These are phyloP conservation scores for Talaromyces sp. DNA, from an alignment of 2,329 filamentous ascomycete genomes.

Conservation along the genomic window DNA sequence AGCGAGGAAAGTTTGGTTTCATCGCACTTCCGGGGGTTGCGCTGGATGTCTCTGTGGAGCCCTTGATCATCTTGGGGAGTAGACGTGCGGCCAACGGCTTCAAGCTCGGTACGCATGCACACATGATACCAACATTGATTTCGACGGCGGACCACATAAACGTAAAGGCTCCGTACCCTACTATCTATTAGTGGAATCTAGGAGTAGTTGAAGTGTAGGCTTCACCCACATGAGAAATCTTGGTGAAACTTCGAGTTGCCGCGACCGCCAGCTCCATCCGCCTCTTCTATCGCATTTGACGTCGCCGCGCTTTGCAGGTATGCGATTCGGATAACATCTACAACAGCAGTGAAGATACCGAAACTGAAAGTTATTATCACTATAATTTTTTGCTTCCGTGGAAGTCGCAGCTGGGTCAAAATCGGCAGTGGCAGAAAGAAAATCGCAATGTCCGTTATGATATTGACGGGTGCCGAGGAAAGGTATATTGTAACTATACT, in stretches of 20 bases:
- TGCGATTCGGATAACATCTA: slow-evolving; percentile 84
- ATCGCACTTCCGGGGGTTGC: background rate
- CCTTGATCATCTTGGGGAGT: slow-evolving; percentile 53
- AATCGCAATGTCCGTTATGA: slow-evolving; percentile 84
- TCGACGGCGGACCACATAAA: slow-evolving; percentile 95
- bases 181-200: slow-evolving; percentile 34
- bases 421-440: slow-evolving; percentile 84
- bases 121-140: slow-evolving; percentile 84
- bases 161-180: slow-evolving; percentile 73
- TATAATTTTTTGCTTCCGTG: slow-evolving; percentile 79
- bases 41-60: slow-evolving; percentile 30
- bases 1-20: background rate
- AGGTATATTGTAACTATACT: slow-evolving; percentile 62
- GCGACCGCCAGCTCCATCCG: slow-evolving; percentile 10
- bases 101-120: slow-evolving; percentile 84
- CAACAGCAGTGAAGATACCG: slow-evolving; percentile 79
- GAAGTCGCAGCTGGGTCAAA: slow-evolving; percentile 77
- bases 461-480: slow-evolving; percentile 79
- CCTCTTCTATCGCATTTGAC: slow-evolving; percentile 28
- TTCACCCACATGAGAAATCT: slow-evolving; percentile 49
- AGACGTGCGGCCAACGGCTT: slow-evolving; percentile 73
- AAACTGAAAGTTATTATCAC: slow-evolving; percentile 80
- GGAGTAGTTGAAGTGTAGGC: background rate
- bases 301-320: slow-evolving; percentile 71
- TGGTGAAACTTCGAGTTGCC: slow-evolving; percentile 20